Base-by-base conservation (phyloP, 78 protist genomes). In the Dictyostelium intermedium region DNA sequence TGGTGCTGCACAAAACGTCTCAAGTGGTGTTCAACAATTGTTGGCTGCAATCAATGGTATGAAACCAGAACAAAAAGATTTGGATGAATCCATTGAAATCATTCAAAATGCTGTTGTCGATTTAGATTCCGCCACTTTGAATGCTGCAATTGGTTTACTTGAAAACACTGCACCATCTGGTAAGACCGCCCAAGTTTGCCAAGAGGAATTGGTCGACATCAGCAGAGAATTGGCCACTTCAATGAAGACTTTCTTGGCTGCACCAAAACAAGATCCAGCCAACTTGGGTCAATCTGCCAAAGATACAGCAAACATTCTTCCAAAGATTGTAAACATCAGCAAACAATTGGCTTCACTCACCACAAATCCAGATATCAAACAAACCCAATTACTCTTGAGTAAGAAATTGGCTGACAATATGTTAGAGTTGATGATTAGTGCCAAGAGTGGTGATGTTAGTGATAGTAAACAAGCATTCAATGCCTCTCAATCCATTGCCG, bases 101-200 rank as follows among this genome's bases (percentile, higher is more conserved):
- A 85, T 92, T 84, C 91, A 81, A 82, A 83, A 84, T 32, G 96
- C 96, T 18, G 91, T 92, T 14, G 96, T 85, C 18, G 96, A 92
- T 34, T 32, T 92, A 25, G 96, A 92, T 82, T 92, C 96, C 25
- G 96, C 96, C 0, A 77, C 96, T 11, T 69, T 92, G 37, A 79
- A 77, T 60, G 96, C 96, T 50, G 91, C 96, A 16, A 85, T 92
- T 63, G 96, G 96, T 69, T 39, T 92, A 30, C 69, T 92, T 8
- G 96, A 92, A 70, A 92, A 92, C 66, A 92, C 96, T 25, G 96
- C 96, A 5, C 96, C 96, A 82, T 39, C 78, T n/a, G 96, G 96
- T 35, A 93, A 87, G 72, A 93, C 96, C n/a, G 91, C 96, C 2
- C 87, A 78, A 70, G 53, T 43, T 5, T 85, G 89, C 27, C 94